Percentiles rank a stretch among this genome's conserved stretches.
phyloP scores from a whole-genome alignment of 768 basidiomycete species.

The Tremella fuciformis region DNA sequence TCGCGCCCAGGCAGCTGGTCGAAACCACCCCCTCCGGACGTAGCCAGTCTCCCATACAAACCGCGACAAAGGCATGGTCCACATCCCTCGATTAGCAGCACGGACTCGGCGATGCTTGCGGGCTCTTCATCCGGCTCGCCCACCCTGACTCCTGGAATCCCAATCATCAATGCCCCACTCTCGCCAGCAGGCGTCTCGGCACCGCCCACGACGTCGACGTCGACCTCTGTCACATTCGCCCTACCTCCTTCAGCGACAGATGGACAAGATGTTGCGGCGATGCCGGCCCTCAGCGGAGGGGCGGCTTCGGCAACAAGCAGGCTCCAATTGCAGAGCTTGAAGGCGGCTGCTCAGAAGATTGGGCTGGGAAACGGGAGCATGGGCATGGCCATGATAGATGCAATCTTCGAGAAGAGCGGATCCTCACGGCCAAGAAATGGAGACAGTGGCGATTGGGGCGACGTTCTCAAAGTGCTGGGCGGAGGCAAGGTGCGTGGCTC shows the following conservation, averaged over 20 bases:
- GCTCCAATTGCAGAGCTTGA: conserved; percentile 50
- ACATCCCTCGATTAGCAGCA: background rate
- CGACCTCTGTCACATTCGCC: conserved; percentile 41
- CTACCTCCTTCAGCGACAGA: conserved; percentile 22
- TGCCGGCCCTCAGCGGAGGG: conserved; percentile 6
- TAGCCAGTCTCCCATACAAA: conserved; percentile 40
- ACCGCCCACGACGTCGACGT: conserved; percentile 37
- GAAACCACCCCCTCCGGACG: conserved; percentile 1
- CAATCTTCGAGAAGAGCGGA: conserved; percentile 49
- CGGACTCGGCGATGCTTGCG: background rate
- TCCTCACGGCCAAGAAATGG: conserved; percentile 25
- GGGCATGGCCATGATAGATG: conserved; percentile 52
- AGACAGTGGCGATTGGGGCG: conserved; percentile 47
- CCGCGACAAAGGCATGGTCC: conserved; percentile 42
- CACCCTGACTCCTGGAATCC: background rate
- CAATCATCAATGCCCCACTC: conserved; percentile 15
- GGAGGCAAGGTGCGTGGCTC: conserved; percentile 43
- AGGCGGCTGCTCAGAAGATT: conserved; percentile 50
- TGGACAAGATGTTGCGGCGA: conserved; percentile 5
- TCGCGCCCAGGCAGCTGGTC: background rate
- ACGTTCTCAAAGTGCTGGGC: conserved; percentile 39
- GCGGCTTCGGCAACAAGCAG: conserved; percentile 37
- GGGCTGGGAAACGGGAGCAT: conserved; percentile 49
- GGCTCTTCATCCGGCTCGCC: background rate
- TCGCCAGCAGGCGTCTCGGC: conserved; percentile 24